Evolutionary conservation across 164 flowering plant genomes (phyloP), one percentile per base, ranked within the genome.

Genomic region (Berberis vulgaris): DNA sequence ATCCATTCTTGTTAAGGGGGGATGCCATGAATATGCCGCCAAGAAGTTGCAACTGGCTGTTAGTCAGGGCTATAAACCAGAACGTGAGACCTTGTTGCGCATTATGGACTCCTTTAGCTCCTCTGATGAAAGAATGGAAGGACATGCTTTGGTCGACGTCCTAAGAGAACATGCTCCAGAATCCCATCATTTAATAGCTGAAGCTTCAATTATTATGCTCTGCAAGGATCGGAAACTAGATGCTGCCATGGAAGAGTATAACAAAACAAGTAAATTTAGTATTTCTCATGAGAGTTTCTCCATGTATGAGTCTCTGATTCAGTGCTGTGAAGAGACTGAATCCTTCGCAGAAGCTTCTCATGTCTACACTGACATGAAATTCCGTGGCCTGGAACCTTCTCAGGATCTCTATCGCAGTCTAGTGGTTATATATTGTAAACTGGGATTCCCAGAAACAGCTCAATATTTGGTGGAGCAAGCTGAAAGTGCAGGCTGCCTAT

Each of bases 361-460:
- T 74, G 63, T 91, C 45, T 84, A 80, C 54, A 81, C 87, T 57
- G 96, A 91, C 70, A 85, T 94, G 96, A 89, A 78, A 70, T 84
- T 86, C 69, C 69, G 50, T 72, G 83, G 84, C 52, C 60, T 89
- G 11, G 81, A 84, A 69, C 82, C 81, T 67, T 87, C 95, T 43
- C 63, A 72, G 66, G 52, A 49, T 54, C 65, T 87, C 43, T 86
- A 74, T 71, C 74, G 57, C 45, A 63, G 64, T 54, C 81, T 88
- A 79, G 81, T 78, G 63, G 49, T 49, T 42, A 47, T 80, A 11
- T 91, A 86, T 64, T 89, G 96, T 60, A 79, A 76, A 65, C 43
- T 91, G 81, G 93, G 82, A 50, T 85, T 86, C 46, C 97, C 99
- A 45, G 99, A 95, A 72, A 91, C 96, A 39, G 93, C 91, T 57